Conservation (phyloP, 345 rosid species). For the Microcos paniculata region DNA sequence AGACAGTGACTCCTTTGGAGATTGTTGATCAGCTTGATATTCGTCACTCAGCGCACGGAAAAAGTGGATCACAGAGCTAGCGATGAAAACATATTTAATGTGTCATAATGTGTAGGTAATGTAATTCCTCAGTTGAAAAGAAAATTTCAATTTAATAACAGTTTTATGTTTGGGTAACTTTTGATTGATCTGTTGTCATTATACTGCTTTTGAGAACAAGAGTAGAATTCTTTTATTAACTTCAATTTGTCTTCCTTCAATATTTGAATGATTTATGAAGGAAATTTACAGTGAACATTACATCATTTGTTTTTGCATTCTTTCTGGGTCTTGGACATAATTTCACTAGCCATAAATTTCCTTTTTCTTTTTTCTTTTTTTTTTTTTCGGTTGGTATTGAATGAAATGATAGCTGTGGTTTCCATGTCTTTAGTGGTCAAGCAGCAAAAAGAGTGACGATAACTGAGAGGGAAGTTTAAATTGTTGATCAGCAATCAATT, state of each 20-base stretch:
- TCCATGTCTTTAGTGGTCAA: background rate
- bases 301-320: background rate
- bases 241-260: constrained; percentile 15
- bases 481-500: background rate
- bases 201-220: constrained; percentile 26
- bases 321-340: background rate
- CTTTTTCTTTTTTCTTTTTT: too few relatives aligned
- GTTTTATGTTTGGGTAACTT: constrained; percentile 25
- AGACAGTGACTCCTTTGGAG: constrained; percentile 66
- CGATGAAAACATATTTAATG: constrained; percentile 20
- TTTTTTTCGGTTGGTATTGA: background rate
- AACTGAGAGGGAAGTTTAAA: background rate
- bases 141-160: constrained; percentile 28
- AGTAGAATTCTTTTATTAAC: constrained; percentile 42
- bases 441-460: background rate
- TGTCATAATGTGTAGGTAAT: constrained; percentile 47
- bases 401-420: background rate
- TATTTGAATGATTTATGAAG: constrained; percentile 27
- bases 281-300: constrained; percentile 23
- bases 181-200: constrained; percentile 22
- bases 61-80: constrained; percentile 40
- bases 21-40: constrained; percentile 76
- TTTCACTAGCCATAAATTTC: background rate
- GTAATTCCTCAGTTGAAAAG: constrained; percentile 29
- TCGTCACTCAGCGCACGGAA: constrained; percentile 42